These are phyloP conservation scores for Coccinonectria pachysandricola DNA, from an alignment of 2,329 filamentous ascomycete species.

Conservation along the genomic window DNA sequence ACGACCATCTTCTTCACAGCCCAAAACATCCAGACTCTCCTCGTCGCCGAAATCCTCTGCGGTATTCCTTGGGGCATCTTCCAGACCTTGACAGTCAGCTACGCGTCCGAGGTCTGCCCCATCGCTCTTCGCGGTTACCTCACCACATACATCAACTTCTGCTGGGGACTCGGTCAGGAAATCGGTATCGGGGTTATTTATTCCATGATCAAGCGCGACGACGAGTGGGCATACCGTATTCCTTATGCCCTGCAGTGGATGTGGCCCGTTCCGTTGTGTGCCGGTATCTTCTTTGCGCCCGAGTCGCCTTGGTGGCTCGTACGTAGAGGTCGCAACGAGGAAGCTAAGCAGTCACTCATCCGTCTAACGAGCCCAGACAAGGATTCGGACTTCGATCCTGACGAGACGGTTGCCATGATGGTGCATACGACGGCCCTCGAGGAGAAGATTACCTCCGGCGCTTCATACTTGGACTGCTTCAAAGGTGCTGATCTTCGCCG, in stretches of 20 bases:
- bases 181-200: slow-evolving; percentile 66
- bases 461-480: slow-evolving; percentile 76
- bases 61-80: slow-evolving; percentile 55
- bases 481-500: slow-evolving; percentile 65
- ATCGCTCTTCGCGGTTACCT: slow-evolving; percentile 60
- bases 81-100: slow-evolving; percentile 50
- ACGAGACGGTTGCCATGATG: slow-evolving; percentile 89
- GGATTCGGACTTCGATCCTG: slow-evolving; percentile 65
- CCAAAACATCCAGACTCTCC: slow-evolving; percentile 45
- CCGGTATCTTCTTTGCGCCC: slow-evolving; percentile 58
- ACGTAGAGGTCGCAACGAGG: slow-evolving; percentile 50
- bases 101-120: slow-evolving; percentile 63
- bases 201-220: slow-evolving; percentile 51
- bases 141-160: slow-evolving; percentile 68
- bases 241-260: slow-evolving; percentile 70
- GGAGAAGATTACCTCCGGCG: slow-evolving; percentile 61
- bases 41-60: slow-evolving; percentile 52
- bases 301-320: slow-evolving; percentile 72
- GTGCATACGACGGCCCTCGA: slow-evolving; percentile 78
- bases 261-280: slow-evolving; percentile 58
- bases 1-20: slow-evolving; percentile 58
- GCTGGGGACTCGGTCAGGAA: slow-evolving; percentile 67
- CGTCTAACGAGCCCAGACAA: slow-evolving; percentile 52
- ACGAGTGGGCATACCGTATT: slow-evolving; percentile 60
- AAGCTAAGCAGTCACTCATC: slow-evolving; percentile 56